These are phyloP conservation scores for Diospyros lotus DNA, from an alignment of 148 eudicot species.

Conservation along the genomic window DNA sequence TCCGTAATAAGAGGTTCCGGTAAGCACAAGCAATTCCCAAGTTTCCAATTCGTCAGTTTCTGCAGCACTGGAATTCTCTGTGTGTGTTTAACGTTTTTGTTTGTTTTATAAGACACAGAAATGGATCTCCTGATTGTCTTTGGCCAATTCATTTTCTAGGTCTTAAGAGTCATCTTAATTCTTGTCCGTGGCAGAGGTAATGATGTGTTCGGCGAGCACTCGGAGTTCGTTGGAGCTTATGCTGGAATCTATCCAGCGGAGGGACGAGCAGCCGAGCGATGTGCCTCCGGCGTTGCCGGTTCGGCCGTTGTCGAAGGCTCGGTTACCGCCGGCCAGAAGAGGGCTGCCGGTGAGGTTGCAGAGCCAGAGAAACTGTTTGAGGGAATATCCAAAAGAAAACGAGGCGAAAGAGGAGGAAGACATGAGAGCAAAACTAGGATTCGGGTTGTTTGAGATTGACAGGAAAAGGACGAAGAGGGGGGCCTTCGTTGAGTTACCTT, in stretches of 20 bases:
- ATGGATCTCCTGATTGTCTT: background rate
- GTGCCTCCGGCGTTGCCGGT: constrained; percentile 36
- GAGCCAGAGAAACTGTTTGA: constrained; percentile 10
- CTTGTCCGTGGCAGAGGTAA: background rate
- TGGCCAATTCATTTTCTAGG: background rate
- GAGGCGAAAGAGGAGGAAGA: constrained; percentile 1
- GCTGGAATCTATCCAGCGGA: constrained; percentile 34
- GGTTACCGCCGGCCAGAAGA: constrained; percentile 32
- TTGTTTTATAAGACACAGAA: background rate
- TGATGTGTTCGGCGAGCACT: constrained; percentile 16
- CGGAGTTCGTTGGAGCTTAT: constrained; percentile 48
- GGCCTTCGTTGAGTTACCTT: background rate
- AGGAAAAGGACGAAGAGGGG: background rate
- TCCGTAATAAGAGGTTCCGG: constrained; percentile 3
- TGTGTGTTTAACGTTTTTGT: background rate
- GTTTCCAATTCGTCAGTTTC: background rate
- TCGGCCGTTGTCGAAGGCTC: constrained; percentile 41
- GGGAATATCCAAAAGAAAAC: constrained; percentile 3
- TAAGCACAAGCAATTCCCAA: constrained; percentile 13
- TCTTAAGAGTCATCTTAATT: background rate
- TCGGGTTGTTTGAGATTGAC: background rate
- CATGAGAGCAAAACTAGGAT: background rate
- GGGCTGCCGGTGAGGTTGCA: constrained; percentile 14
- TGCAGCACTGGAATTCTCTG: background rate
- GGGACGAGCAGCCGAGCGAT: constrained; percentile 26